Evolutionary conservation across 768 basidiomycete species (phyloP).

Genomic region (Naganishia randhawae): DNA sequence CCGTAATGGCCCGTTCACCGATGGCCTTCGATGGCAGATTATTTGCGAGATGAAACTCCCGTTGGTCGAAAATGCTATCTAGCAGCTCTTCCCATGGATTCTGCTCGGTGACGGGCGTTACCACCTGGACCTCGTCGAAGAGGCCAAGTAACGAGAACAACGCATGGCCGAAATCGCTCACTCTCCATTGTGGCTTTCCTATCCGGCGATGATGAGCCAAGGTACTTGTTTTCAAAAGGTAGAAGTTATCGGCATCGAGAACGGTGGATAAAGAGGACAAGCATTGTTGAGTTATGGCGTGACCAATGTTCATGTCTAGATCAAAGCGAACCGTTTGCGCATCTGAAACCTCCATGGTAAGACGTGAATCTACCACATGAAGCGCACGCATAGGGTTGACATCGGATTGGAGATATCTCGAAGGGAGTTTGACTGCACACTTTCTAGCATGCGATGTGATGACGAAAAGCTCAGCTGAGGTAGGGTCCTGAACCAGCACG

Average conservation of each 20-base stretch:
- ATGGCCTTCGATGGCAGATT: background rate
- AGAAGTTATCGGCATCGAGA: conserved; percentile 3
- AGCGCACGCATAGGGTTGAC: background rate
- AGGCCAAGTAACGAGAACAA: conserved; percentile 14
- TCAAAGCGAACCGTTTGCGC: background rate
- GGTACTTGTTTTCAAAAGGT: background rate
- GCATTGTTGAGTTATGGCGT: conserved; percentile 21
- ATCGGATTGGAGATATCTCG: background rate
- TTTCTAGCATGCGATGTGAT: conserved; percentile 34
- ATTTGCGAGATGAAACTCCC: background rate
- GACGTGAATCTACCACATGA: background rate
- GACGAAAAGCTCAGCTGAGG: conserved; percentile 67
- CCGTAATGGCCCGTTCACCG: no score
- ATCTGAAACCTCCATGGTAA: background rate
- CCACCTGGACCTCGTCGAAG: background rate
- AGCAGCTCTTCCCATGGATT: conserved; percentile 8
- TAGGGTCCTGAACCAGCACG: conserved; percentile 56
- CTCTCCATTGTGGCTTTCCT: conserved; percentile 10
- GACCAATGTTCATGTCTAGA: conserved; percentile 6
- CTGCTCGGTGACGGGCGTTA: background rate
- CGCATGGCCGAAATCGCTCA: conserved; percentile 3
- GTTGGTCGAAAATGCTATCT: background rate
- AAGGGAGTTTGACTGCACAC: conserved; percentile 18
- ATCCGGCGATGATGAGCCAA: conserved; percentile 18
- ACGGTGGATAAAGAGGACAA: background rate